A percentile compares a stretch with the other conserved stretches of the same genome.
phyloP scores from a whole-genome alignment of 768 basidiomycete species.

The Amanita pseudoporphyria region DNA sequence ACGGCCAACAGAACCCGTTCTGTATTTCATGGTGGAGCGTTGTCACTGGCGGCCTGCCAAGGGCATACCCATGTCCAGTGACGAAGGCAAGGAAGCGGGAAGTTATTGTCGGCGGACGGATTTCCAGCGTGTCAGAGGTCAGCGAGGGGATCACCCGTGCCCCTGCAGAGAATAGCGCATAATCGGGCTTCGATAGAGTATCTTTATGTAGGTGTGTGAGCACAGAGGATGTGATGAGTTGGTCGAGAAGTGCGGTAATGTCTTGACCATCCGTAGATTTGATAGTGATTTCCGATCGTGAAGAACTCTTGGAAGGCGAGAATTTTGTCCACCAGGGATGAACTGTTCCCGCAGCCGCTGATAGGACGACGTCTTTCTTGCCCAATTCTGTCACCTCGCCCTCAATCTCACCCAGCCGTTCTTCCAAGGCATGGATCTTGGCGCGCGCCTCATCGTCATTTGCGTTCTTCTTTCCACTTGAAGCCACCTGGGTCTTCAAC shows the following conservation, averaged over 20 bases:
- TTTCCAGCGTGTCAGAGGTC: slow-evolving; percentile 71
- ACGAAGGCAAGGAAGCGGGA: slow-evolving; percentile 43
- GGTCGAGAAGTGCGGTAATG: slow-evolving; percentile 54
- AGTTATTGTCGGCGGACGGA: slow-evolving; percentile 42
- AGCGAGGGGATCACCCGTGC: slow-evolving; percentile 73
- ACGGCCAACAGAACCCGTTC: slow-evolving; percentile 91
- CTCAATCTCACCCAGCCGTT: slow-evolving; percentile 51
- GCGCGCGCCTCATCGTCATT: slow-evolving; percentile 48
- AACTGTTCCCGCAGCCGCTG: slow-evolving; percentile 23
- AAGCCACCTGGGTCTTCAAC: slow-evolving; percentile 30
- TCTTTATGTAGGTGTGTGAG: slow-evolving; percentile 62
- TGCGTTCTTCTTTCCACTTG: slow-evolving; percentile 9
- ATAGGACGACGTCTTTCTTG: slow-evolving; percentile 34
- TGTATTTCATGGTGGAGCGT: slow-evolving; percentile 82
- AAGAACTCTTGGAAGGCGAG: slow-evolving; percentile 27
- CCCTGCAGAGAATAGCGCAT: slow-evolving; percentile 76
- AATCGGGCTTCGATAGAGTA: slow-evolving; percentile 73
- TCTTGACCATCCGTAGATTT: slow-evolving; percentile 70
- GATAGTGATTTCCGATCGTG: slow-evolving; percentile 44
- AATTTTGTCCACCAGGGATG: slow-evolving; percentile 68
- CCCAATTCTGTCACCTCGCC: slow-evolving; percentile 57
- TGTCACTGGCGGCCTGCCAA: slow-evolving; percentile 77
- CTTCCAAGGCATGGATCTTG: slow-evolving; percentile 49
- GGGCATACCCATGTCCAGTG: slow-evolving; percentile 50
- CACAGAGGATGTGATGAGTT: slow-evolving; percentile 72